Base-by-base conservation (phyloP, 805 yeast species). In the Barnettozyma salicaria region DNA sequence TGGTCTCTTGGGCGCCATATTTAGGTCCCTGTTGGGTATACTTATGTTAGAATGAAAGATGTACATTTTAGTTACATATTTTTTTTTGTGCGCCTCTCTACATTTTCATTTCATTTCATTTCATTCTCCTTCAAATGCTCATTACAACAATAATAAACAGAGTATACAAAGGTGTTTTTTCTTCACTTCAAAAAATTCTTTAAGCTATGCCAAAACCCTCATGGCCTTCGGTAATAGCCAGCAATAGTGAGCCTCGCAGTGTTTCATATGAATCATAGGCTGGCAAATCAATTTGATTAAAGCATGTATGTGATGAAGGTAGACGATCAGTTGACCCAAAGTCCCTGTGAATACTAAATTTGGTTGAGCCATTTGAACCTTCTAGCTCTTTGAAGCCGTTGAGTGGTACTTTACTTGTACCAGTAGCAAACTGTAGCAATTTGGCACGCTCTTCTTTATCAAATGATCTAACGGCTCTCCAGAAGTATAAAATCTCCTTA, bases 241-340 rank as follows among this genome's bases (percentile, higher is more conserved):
- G 58, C 46, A 89, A 62, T 44, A 92, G 59, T 1, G 92, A 78
- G 3, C 86, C 82, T 44, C 97, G 74, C 36, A 92, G 68, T 16
- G 84, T 78, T 39, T 87, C 96, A 56, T 90, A 92, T 6, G 83
- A 76, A 37, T 82, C 95, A 61, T 92, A 92, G 18, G 87, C 92
- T 0, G 99, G 99, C 36, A 92, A 64, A 56, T 87, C 95, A 41
- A 92, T 70, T 61, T 90, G 97, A 61, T 92, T 92, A 68, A 89
- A 90, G 60, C 99, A 92, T 3, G 97, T 92, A 57, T 92, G 98
- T 0, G 97, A 86, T 0, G 95, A 80, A 2, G 99, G 99, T 41
- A 92, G 68, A 44, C 97, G 74, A 39, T 86, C 94, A 7, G 78
- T 74, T 9, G 82, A 63, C 1, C 95, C 95, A 59, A 83, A 88